Evolutionary conservation across 495 filamentous ascomycete species (phyloP).

Genomic region (Saxispiralis lemnorum): DNA sequence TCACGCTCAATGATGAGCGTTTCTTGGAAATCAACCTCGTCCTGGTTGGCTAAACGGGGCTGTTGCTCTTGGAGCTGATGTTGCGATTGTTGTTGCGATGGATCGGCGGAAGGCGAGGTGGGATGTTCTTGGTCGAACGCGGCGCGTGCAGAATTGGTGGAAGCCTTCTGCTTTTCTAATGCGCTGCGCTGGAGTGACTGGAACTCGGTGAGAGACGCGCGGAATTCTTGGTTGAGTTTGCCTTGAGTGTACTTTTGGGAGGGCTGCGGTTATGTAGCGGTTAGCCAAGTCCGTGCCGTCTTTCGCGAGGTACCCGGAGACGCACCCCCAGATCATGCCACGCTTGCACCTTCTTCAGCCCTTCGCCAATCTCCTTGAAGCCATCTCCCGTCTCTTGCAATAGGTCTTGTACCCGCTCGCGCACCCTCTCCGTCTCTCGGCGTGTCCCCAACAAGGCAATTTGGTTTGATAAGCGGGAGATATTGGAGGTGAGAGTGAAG

Average conservation of each 20-base stretch:
- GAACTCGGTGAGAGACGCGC: slow-evolving; percentile 71
- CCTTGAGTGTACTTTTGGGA: slow-evolving; percentile 87
- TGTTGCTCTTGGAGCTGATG: slow-evolving; percentile 59
- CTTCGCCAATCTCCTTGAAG: slow-evolving; percentile 90
- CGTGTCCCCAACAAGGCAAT: slow-evolving; percentile 72
- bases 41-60: slow-evolving; percentile 68
- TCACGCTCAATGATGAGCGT: slow-evolving; percentile 88
- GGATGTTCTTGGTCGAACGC: slow-evolving; percentile 36
- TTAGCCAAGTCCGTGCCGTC: background rate
- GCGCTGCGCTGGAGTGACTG: slow-evolving; percentile 75
- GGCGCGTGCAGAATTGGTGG: slow-evolving; percentile 57
- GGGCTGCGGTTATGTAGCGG: slow-evolving; percentile 34
- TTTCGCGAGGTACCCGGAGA: slow-evolving; percentile 6
- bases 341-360: slow-evolving; percentile 71
- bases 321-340: slow-evolving; percentile 88
- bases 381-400: slow-evolving; percentile 65
- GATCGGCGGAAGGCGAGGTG: slow-evolving; percentile 9
- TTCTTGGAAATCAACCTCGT: slow-evolving; percentile 96
- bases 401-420: slow-evolving; percentile 71
- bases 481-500: slow-evolving; percentile 72
- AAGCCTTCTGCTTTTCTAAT: slow-evolving; percentile 79
- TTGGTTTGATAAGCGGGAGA: slow-evolving; percentile 61
- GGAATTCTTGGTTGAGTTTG: slow-evolving; percentile 83
- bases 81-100: slow-evolving; percentile 24
- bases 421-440: slow-evolving; percentile 75